A percentile compares a stretch with the other conserved stretches of the same genome.
Conservation (phyloP, 2,329 filamentous ascomycete genomes). For the Diaporthe ilicicola region DNA sequence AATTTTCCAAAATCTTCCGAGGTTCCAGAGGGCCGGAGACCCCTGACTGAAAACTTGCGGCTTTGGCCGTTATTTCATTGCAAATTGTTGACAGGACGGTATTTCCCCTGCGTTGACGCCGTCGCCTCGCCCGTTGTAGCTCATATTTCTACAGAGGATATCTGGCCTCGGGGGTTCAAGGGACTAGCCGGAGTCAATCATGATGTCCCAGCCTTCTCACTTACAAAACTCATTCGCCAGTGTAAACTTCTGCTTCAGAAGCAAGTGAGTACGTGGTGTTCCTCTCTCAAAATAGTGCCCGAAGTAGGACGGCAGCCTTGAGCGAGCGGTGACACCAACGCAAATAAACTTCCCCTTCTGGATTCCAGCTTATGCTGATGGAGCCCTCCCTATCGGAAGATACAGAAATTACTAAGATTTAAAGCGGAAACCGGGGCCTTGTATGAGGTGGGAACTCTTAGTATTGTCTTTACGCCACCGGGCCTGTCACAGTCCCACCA, state of each 20-base stretch:
- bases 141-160: not conserved
- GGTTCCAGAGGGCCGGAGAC: not conserved
- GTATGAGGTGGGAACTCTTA: not conserved
- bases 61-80: not conserved
- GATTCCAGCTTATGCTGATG: not conserved
- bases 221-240: not conserved
- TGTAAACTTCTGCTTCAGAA: no score
- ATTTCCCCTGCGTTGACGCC: not conserved
- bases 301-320: slow-evolving; percentile 4
- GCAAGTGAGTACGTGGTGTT: not conserved
- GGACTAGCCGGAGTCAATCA: not conserved
- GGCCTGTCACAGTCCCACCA: not conserved
- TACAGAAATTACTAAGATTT: not conserved
- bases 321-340: not conserved
- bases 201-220: not conserved
- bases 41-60: not conserved
- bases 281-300: not conserved
- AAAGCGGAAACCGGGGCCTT: not conserved
- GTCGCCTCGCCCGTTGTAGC: not conserved
- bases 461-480: not conserved
- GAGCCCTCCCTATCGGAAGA: not conserved
- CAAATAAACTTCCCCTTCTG: not conserved
- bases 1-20: not conserved
- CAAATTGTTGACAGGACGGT: not conserved
- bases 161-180: not conserved